phyloP scores from a whole-genome alignment of 176 grass and related monocot species.

The Areca catechu region DNA sequence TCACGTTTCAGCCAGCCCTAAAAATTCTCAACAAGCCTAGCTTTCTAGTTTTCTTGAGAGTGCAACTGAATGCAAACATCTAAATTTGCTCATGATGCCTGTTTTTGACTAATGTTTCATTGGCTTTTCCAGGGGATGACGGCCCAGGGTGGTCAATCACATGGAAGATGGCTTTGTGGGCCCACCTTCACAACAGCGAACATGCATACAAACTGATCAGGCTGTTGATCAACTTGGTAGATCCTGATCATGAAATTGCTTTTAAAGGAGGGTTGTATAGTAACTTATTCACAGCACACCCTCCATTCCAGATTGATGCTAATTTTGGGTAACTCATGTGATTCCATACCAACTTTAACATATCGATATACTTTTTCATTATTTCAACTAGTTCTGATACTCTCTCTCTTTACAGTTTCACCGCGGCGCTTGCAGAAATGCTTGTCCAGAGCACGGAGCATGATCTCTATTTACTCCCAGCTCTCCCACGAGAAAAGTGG shows the following conservation, averaged over 20 bases:
- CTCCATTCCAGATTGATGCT: constrained; percentile 96
- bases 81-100: background rate
- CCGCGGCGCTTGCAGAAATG: constrained; percentile 80
- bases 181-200: constrained; percentile 60
- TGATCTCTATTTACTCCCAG: constrained; percentile 68
- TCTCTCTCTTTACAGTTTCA: constrained; percentile 37
- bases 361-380: background rate
- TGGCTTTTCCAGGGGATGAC: constrained; percentile 45
- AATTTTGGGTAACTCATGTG: constrained; percentile 62
- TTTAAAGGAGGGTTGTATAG: constrained; percentile 91
- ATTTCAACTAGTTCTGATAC: background rate
- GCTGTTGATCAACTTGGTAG: constrained; percentile 69
- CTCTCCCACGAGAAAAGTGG: constrained; percentile 64
- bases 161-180: constrained; percentile 98
- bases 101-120: background rate
- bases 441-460: constrained; percentile 65
- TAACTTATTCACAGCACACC: constrained; percentile 88
- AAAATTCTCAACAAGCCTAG: too few species aligned
- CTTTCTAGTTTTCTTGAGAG: too few species aligned
- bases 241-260: constrained; percentile 51
- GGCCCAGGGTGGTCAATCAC: constrained; percentile 91
- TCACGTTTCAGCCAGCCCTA: too few species aligned
- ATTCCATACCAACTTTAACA: too few species aligned
- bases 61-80: too few species aligned
- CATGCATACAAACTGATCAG: constrained; percentile 84